Conservation (phyloP, 2,329 filamentous ascomycete species). For the Sporothrix brasiliensis region DNA sequence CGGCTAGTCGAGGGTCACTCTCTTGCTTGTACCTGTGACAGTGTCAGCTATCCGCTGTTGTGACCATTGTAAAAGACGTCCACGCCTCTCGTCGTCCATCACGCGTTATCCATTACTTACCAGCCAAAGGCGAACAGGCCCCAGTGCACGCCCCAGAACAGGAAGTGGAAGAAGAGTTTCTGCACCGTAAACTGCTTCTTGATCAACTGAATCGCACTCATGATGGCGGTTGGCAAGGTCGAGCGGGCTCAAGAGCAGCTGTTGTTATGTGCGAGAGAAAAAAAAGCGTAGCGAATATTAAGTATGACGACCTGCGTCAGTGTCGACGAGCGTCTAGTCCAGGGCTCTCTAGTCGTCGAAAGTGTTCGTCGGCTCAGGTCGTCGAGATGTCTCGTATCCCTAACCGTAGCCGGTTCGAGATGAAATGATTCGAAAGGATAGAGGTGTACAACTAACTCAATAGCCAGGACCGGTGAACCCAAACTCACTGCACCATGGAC, state of each 20-base stretch:
- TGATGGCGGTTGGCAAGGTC: conserved; percentile 45
- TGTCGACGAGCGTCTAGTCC: conserved; percentile 29
- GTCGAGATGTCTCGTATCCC: background rate
- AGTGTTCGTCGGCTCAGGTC: conserved; percentile 17
- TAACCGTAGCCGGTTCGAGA: conserved; percentile 1
- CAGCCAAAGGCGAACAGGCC: conserved; percentile 83
- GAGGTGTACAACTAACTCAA: conserved; percentile 17
- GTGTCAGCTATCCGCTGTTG: conserved; percentile 36
- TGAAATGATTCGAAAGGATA: conserved; percentile 8
- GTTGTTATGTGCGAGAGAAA: background rate
- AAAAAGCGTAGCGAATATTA: conserved; percentile 38
- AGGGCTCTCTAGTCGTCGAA: conserved; percentile 10
- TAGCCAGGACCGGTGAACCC: conserved; percentile 8
- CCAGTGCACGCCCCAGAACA: conserved; percentile 80
- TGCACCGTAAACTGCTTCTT: conserved; percentile 68
- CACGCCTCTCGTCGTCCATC: background rate
- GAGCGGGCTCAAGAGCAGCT: conserved; percentile 14
- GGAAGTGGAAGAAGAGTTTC: conserved; percentile 76
- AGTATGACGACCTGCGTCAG: conserved; percentile 61
- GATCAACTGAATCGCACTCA: conserved; percentile 48
- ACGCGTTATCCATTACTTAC: conserved; percentile 53
- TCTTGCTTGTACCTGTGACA: conserved; percentile 74
- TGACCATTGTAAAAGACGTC: too few relatives aligned
- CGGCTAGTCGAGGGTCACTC: conserved; percentile 66
- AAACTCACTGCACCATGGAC: conserved; percentile 41